A percentile compares a stretch with the other conserved stretches of the same genome.
phyloP scores from a whole-genome alignment of 2,329 filamentous ascomycete genomes.

The Aspergillus pseudoglaucus region DNA sequence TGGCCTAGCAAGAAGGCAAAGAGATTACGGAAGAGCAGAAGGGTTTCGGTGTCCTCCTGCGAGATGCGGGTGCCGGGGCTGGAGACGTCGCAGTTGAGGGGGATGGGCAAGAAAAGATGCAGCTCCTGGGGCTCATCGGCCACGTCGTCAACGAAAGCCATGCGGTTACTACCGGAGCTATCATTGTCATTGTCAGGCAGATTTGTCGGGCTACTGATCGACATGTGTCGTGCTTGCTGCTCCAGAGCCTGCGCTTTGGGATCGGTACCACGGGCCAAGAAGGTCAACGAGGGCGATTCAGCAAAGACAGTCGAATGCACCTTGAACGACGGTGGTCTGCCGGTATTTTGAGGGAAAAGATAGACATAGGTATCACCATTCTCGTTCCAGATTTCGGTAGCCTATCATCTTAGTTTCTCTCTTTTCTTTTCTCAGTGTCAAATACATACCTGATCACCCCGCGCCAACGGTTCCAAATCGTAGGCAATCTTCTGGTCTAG shows the following conservation, averaged over 20 bases:
- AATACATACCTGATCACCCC: constrained; percentile 45
- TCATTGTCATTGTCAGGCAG: constrained; percentile 30
- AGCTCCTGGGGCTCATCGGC: constrained; percentile 38
- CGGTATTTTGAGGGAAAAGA: constrained; percentile 52
- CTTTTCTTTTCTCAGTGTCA: background rate
- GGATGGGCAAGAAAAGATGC: constrained; percentile 55
- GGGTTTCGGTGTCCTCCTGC: constrained; percentile 48
- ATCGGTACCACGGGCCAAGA: constrained; percentile 48
- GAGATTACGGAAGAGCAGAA: constrained; percentile 56
- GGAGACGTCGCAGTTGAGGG: constrained; percentile 47
- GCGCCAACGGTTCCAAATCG: constrained; percentile 45
- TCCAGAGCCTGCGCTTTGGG: constrained; percentile 37
- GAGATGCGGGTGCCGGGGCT: constrained; percentile 26
- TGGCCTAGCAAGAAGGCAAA: constrained; percentile 60
- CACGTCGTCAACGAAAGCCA: constrained; percentile 35
- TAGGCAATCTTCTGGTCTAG: constrained; percentile 52
- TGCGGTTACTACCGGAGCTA: constrained; percentile 43
- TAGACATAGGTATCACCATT: constrained; percentile 58
- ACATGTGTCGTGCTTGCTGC: constrained; percentile 25
- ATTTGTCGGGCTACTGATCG: constrained; percentile 20
- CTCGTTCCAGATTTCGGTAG: constrained; percentile 57
- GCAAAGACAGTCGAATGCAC: constrained; percentile 54
- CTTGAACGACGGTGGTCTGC: constrained; percentile 54
- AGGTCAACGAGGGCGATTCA: constrained; percentile 50
- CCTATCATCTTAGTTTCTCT: constrained; percentile 24